Base-by-base conservation (phyloP, 2,329 filamentous ascomycete species). In the Parascedosporium putredinis region DNA sequence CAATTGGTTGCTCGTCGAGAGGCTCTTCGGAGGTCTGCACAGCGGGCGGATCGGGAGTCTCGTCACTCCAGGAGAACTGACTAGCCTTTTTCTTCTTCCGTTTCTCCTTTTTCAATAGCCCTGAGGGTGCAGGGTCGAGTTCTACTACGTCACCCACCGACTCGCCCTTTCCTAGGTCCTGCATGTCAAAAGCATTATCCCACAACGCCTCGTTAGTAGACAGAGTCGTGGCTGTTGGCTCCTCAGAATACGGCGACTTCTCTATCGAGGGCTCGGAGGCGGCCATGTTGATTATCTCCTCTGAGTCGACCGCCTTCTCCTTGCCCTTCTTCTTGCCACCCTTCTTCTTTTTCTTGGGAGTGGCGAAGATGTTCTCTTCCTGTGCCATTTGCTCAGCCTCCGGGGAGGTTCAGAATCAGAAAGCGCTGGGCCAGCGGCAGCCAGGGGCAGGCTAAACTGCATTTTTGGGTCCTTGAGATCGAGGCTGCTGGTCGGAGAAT, bases 301-400 rank as follows among this genome's bases (percentile, higher is more conserved):
- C 24, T 29, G 23, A 16, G 45, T 14, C 14, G 48, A 10, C 33
- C 42, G 36, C 47, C 49, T 52, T 53, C 22, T 47, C 52, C 52
- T 53, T 57, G 51, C 55, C 57, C 44, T 54, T 56, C 22, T 55
- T 52, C 47, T 58, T 58, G 44, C 57, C 58, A 18, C 53, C 50
- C 49, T 60, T 60, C 52, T 61, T 59, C 51, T 54, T 57, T 22
- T 61, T 55, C 47, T 57, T 61, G 12, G 12, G 18, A n/a, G 36
- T 34, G 6, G 47, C 16, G 20, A 29, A 23, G 24, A 43, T 31
- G 16, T 18, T 38, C 29, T 51, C 49, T 55, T 10, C 54, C 43
- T 0, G 46, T 52, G 22, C 50, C 47, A 20, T 46, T 45, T 18
- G 55, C 55, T 33, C 31, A 45, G 38, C 27, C n/a, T n/a, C n/a